Evolutionary conservation across 805 yeast species (phyloP).

Genomic region (Helenozyma baotianmanensis): DNA sequence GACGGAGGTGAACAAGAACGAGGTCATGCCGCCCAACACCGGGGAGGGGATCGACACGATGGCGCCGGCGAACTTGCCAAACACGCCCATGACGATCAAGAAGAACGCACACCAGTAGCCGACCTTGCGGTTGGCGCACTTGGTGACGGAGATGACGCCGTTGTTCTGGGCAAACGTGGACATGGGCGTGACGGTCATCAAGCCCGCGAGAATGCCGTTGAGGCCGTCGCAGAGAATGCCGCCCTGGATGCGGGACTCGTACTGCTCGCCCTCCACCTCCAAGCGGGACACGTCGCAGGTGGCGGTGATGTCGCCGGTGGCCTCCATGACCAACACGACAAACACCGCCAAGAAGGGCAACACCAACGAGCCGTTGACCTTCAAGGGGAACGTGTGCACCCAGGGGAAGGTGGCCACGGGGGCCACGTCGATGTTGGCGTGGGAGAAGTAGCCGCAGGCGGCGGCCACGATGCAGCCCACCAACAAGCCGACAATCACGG

Average conservation of each 20-base stretch:
- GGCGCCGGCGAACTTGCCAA: slow-evolving; percentile 49
- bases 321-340: slow-evolving; percentile 82
- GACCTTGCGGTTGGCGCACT: slow-evolving; percentile 79
- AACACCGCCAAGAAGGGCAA: slow-evolving; percentile 82
- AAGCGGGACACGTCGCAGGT: slow-evolving; percentile 86
- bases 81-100: slow-evolving; percentile 79
- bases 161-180: slow-evolving; percentile 93
- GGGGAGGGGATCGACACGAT: slow-evolving; percentile 75
- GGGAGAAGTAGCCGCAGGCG: slow-evolving; percentile 76
- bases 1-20: slow-evolving; percentile 17
- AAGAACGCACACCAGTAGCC: slow-evolving; percentile 82
- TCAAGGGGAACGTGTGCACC: slow-evolving; percentile 77
- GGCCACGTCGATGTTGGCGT: slow-evolving; percentile 55
- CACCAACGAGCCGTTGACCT: slow-evolving; percentile 80
- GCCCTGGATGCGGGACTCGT: slow-evolving; percentile 87
- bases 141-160: slow-evolving; percentile 89
- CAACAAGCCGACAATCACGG: slow-evolving; percentile 78
- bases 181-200: slow-evolving; percentile 84
- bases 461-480: slow-evolving; percentile 92
- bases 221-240: slow-evolving; percentile 88
- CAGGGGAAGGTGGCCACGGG: slow-evolving; percentile 83
- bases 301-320: slow-evolving; percentile 93
- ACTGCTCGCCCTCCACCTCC: slow-evolving; percentile 75
- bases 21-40: slow-evolving; percentile 17
- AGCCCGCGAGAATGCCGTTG: slow-evolving; percentile 70